A percentile compares a stretch with the other conserved stretches of the same genome.
These are phyloP conservation scores for Aspergillus felis DNA, from an alignment of 2,329 filamentous ascomycete genomes.

Conservation along the genomic window DNA sequence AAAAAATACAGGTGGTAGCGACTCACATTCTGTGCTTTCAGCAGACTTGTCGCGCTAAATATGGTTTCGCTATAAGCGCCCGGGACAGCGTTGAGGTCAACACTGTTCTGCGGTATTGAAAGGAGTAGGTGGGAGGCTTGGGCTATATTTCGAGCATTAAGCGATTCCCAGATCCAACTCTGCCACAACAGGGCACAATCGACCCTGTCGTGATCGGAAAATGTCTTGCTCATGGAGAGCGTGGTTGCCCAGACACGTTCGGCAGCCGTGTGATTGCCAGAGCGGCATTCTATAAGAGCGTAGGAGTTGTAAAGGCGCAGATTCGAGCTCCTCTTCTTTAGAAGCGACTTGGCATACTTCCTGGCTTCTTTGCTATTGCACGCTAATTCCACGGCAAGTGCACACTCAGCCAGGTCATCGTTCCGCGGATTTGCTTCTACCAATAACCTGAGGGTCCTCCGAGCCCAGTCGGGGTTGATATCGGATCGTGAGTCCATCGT, in stretches of 20 bases:
- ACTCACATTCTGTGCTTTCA: conserved; percentile 41
- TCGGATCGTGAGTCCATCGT: conserved; percentile 25
- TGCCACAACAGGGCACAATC: conserved; percentile 52
- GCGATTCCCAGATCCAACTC: conserved; percentile 65
- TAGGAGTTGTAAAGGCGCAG: conserved; percentile 74
- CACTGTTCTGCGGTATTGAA: conserved; percentile 33
- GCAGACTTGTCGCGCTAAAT: conserved; percentile 30
- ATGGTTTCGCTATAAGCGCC: conserved; percentile 10
- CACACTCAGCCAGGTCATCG: conserved; percentile 62
- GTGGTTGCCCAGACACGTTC: conserved; percentile 65
- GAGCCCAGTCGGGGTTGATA: conserved; percentile 47
- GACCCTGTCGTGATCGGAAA: conserved; percentile 31
- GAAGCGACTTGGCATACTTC: conserved; percentile 67
- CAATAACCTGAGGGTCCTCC: conserved; percentile 56
- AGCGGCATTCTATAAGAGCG: conserved; percentile 64
- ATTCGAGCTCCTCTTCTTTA: conserved; percentile 65
- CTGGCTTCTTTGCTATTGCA: conserved; percentile 55
- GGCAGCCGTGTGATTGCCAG: conserved; percentile 56
- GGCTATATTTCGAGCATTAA: conserved; percentile 43
- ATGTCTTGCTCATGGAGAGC: conserved; percentile 52
- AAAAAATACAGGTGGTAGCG: neutral
- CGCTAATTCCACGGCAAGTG: conserved; percentile 62
- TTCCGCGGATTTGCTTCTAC: conserved; percentile 41
- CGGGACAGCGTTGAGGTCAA: conserved; percentile 29
- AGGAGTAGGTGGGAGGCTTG: conserved; percentile 39